Base-by-base conservation (phyloP, 352 stramenopile genomes). In the Sclerospora graminicola region DNA sequence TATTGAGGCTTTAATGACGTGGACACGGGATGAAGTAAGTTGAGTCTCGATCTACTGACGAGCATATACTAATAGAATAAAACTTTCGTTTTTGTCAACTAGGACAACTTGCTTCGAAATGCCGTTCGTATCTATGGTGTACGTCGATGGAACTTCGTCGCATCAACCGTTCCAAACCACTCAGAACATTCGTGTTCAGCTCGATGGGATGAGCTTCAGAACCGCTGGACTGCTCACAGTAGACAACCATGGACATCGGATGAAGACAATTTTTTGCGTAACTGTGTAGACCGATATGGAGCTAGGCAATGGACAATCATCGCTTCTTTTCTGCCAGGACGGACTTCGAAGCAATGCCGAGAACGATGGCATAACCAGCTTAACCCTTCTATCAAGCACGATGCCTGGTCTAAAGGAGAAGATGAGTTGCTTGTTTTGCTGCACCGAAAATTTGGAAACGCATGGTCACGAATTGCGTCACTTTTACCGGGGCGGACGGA, bases 261-360 rank as follows among this genome's bases (percentile, higher is more conserved):
- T 0, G 77, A 91, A 57, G 80, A 91, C 39, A 15, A 18, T 0
- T n/a, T 37, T 8, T 48, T 89, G 26, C 28, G 39, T 9, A 37
- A 55, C 4, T 36, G 82, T 0, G 73, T 89, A 3, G 23, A 26
- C 0, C 30, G 43, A 14, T 64, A 84, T 24, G 70, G 75, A 8
- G 30, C 45, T 0, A 58, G 58, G 10, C 66, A 66, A 21, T 92
- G 80, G 80, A 35, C 63, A 0, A 48, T 86, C 1, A 63, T 84
- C 27, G 66, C 80, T 7, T 77, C 66, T 1, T 59, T 74, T 29
- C 38, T 91, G n/a, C 57, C 55, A 3, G 70, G 63, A 13, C 67
- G 80, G 2, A 86, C 50, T 14, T 64, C 68, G 0, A 89, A 89
- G 32, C 80, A 92, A 40, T 89, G 74, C 16, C 66, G 80, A 4